Conservation (phyloP, 768 basidiomycete genomes). For the Plicaturopsis crispa region DNA sequence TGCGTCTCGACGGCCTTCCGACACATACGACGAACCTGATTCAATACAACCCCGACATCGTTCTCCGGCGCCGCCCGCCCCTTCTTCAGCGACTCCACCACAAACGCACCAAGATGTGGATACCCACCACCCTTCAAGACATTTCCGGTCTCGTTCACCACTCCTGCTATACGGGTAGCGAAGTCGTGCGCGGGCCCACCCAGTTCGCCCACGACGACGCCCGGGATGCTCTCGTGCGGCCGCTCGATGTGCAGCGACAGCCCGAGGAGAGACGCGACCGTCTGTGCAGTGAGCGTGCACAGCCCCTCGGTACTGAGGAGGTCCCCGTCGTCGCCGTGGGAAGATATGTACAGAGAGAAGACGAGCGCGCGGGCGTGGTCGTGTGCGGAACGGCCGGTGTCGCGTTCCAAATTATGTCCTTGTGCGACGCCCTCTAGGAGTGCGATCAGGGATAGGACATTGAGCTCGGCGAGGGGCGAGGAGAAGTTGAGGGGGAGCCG, state of each 20-base stretch:
- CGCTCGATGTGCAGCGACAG: conserved; percentile 64
- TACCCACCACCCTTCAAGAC: conserved; percentile 56
- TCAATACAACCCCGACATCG: conserved; percentile 52
- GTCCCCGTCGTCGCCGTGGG: conserved; percentile 43
- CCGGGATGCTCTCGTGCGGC: conserved; percentile 61
- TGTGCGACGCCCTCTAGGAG: conserved; percentile 83
- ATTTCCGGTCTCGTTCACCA: conserved; percentile 67
- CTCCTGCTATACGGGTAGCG: conserved; percentile 54
- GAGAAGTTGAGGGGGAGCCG: conserved; percentile 75
- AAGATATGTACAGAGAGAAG: conserved; percentile 66
- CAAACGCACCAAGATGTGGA: conserved; percentile 65
- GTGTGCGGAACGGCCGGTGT: conserved; percentile 76
- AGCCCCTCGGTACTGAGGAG: conserved; percentile 65
- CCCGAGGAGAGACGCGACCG: conserved; percentile 69
- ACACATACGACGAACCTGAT: conserved; percentile 38
- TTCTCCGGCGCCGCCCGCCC: conserved; percentile 28
- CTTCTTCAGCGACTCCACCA: conserved; percentile 59
- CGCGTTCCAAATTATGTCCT: conserved; percentile 69
- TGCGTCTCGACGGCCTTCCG: too few relatives aligned
- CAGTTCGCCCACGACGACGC: conserved; percentile 66
- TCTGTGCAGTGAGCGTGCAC: conserved; percentile 37
- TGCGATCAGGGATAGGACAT: conserved; percentile 69
- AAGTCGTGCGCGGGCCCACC: conserved; percentile 70
- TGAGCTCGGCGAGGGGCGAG: conserved; percentile 67
- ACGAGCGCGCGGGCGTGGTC: conserved; percentile 73